These are phyloP conservation scores for Lactarius sanguifluus DNA, from an alignment of 768 basidiomycete genomes.

Conservation along the genomic window DNA sequence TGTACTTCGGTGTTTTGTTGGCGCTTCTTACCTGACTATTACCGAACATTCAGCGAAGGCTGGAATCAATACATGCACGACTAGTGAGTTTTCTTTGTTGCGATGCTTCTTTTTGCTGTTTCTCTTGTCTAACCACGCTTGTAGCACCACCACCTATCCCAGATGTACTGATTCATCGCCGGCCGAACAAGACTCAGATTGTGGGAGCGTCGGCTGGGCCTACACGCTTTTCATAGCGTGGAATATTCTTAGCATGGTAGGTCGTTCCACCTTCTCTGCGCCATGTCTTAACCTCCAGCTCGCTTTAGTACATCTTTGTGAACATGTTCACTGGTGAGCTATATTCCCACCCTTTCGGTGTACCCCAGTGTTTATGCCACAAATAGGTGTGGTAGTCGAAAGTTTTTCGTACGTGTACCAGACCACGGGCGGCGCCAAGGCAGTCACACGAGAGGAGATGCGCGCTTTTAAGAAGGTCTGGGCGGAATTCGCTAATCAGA, in stretches of 20 bases:
- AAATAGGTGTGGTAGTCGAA: constrained; percentile 85
- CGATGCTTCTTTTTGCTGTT: background rate
- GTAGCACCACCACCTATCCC: constrained; percentile 74
- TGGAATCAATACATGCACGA: constrained; percentile 99
- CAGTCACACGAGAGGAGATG: constrained; percentile 88
- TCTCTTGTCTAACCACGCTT: constrained; percentile 16
- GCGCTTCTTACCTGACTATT: constrained; percentile 21
- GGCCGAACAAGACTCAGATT: constrained; percentile 68
- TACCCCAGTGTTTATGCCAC: background rate
- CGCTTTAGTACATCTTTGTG: constrained; percentile 82
- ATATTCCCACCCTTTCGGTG: background rate
- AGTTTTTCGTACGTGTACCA: constrained; percentile 97
- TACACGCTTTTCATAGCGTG: constrained; percentile 88
- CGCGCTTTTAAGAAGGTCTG: constrained; percentile 93
- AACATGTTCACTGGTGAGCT: constrained; percentile 88
- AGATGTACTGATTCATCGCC: constrained; percentile 64
- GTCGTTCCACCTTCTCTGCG: constrained; percentile 26
- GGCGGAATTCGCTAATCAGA: constrained; percentile 77
- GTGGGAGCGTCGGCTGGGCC: constrained; percentile 82
- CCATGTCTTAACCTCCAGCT: background rate
- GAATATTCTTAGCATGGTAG: constrained; percentile 93
- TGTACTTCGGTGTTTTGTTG: constrained; percentile 31
- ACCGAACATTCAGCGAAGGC: constrained; percentile 59
- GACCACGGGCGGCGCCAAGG: constrained; percentile 74
- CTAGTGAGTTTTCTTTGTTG: constrained; percentile 52